A percentile compares a stretch with the other conserved stretches of the same genome.
Conservation (phyloP, 129 eudicot genomes). For the Mikania micrantha region DNA sequence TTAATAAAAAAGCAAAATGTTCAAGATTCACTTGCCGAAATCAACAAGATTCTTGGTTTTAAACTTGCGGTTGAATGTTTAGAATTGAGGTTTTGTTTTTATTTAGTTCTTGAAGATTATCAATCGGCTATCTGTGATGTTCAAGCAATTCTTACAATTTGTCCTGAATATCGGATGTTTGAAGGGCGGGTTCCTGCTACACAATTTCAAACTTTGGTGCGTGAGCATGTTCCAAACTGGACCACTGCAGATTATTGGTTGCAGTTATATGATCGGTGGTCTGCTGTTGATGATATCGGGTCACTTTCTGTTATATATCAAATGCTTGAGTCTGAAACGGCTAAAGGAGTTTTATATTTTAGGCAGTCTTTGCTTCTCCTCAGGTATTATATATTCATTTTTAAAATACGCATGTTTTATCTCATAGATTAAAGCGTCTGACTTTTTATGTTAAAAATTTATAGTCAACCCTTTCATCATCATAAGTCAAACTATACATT, state of each 20-base stretch:
- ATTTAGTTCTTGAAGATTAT: constrained; percentile 78
- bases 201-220: constrained; percentile 72
- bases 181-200: constrained; percentile 86
- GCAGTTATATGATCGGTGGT: constrained; percentile 87
- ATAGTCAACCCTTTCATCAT: not conserved
- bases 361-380: constrained; percentile 91
- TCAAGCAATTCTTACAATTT: constrained; percentile 83
- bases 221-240: constrained; percentile 89
- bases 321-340: constrained; percentile 95
- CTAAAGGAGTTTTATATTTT: constrained; percentile 88
- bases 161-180: constrained; percentile 75
- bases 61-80: constrained; percentile 85
- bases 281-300: constrained; percentile 91
- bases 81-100: constrained; percentile 90
- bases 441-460: too few species aligned
- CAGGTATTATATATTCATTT: constrained; percentile 34
- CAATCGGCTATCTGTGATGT: constrained; percentile 80
- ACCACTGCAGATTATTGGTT: constrained; percentile 97
- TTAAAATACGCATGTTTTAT: too few species aligned
- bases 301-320: constrained; percentile 94
- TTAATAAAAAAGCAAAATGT: constrained; percentile 76
- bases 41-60: constrained; percentile 76
- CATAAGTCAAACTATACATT: not conserved
- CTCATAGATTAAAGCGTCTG: too few species aligned
- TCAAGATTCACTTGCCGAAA: constrained; percentile 66